phyloP scores from a whole-genome alignment of 768 basidiomycete genomes.

The Termitomyces sp. region DNA sequence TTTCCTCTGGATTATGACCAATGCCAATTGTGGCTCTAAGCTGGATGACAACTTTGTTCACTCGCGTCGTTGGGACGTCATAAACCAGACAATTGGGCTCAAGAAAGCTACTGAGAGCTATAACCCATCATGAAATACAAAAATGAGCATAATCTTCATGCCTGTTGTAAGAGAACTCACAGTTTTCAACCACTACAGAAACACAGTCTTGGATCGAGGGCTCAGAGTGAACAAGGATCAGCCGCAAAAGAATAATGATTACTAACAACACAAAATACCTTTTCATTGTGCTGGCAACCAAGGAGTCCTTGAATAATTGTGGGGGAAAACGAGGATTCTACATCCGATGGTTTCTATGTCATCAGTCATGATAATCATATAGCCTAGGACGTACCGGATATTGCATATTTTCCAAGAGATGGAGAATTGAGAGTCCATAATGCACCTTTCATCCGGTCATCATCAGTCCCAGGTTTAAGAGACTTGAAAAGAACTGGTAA shows the following conservation, averaged over 20 bases:
- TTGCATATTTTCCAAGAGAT: conserved; percentile 57
- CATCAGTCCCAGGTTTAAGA: conserved; percentile 67
- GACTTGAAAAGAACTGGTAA: conserved; percentile 56
- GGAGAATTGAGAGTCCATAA: conserved; percentile 72
- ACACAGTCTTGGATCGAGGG: conserved; percentile 78
- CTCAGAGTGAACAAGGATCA: conserved; percentile 24
- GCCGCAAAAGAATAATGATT: not conserved
- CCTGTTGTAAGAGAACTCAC: conserved; percentile 29
- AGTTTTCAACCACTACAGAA: conserved; percentile 59
- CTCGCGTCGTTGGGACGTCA: conserved; percentile 39
- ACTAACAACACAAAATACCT: conserved; percentile 36
- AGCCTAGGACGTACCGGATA: conserved; percentile 32
- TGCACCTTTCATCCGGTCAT: conserved; percentile 92
- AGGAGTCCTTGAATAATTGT: conserved; percentile 62
- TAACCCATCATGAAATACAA: not conserved
- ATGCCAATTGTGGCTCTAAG: conserved; percentile 35
- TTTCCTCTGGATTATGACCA: conserved; percentile 25
- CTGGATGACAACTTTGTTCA: conserved; percentile 33
- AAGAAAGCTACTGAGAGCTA: conserved; percentile 57
- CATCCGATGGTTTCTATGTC: conserved; percentile 2
- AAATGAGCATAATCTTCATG: not conserved
- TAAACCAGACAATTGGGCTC: conserved; percentile 62
- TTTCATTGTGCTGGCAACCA: conserved; percentile 79
- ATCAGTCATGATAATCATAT: not conserved
- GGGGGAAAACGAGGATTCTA: conserved; percentile 63